Percentiles rank a stretch among this genome's conserved stretches.
Conservation (phyloP, 495 filamentous ascomycete species). For the Neurospora cerealis region DNA sequence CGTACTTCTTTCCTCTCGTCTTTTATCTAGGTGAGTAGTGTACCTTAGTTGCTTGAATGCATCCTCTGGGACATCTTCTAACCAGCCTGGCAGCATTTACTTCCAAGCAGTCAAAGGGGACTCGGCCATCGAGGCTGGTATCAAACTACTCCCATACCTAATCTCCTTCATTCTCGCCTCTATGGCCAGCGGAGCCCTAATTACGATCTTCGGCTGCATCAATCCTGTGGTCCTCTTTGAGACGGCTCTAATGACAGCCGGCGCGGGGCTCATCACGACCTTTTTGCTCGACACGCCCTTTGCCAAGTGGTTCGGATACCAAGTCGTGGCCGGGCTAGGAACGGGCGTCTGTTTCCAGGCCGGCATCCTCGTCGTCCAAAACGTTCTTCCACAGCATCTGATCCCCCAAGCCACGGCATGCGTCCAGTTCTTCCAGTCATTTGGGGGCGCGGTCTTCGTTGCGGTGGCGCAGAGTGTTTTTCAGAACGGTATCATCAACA, state of each 20-base stretch:
- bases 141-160: slow-evolving; percentile 43
- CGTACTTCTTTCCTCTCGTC: too few relatives aligned
- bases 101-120: slow-evolving; percentile 51
- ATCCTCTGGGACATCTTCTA: too few relatives aligned
- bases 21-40: too few relatives aligned
- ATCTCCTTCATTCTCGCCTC: slow-evolving; percentile 39
- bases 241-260: slow-evolving; percentile 47
- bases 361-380: slow-evolving; percentile 46
- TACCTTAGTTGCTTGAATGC: too few relatives aligned
- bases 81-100: slow-evolving; percentile 34
- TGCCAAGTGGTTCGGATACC: slow-evolving; percentile 49
- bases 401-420: slow-evolving; percentile 42
- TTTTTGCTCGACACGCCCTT: slow-evolving; percentile 30
- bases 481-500: slow-evolving; percentile 29
- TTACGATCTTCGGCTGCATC: slow-evolving; percentile 40
- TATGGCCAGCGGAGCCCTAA: slow-evolving; percentile 35
- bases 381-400: slow-evolving; percentile 30
- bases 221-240: slow-evolving; percentile 39
- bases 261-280: slow-evolving; percentile 41
- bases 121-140: slow-evolving; percentile 34
- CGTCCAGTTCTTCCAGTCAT: slow-evolving; percentile 40
- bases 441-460: slow-evolving; percentile 39
- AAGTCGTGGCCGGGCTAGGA: slow-evolving; percentile 45
- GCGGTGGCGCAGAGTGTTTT: slow-evolving; percentile 40
- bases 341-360: slow-evolving; percentile 42